Evolutionary conservation across 257 asterid genomes (phyloP).

Genomic region (Solanum lignicaule): DNA sequence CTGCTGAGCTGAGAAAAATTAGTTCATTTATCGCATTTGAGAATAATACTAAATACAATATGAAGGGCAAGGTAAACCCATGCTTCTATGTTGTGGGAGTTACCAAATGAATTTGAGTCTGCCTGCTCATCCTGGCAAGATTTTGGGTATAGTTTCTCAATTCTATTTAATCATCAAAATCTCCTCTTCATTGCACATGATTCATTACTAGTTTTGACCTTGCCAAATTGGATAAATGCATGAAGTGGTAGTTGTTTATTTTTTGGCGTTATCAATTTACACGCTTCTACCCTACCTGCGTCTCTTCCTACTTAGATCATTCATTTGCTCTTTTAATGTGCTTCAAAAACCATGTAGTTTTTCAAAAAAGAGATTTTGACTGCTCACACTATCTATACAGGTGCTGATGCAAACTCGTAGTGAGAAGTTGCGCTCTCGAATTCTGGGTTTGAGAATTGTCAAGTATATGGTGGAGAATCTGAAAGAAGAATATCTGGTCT

Average conservation of each 20-base stretch:
- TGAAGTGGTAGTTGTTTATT: neutral
- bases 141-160: neutral
- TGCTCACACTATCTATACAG: constrained; percentile 20
- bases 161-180: neutral
- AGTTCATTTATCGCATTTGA: neutral
- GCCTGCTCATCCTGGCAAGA: neutral
- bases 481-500: constrained; percentile 67
- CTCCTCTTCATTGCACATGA: neutral
- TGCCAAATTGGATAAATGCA: neutral
- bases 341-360: neutral
- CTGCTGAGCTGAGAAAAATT: neutral
- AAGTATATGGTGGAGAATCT: constrained; percentile 59
- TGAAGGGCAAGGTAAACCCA: neutral
- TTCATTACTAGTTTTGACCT: neutral
- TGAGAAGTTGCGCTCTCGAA: constrained; percentile 61
- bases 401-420: constrained; percentile 92
- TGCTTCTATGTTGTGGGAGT: neutral
- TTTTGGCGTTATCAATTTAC: neutral
- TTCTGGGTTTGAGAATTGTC: constrained; percentile 66
- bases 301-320: neutral
- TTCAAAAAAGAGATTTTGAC: neutral
- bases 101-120: neutral
- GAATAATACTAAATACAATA: neutral
- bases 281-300: neutral
- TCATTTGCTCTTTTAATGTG: neutral